These are phyloP conservation scores for Aspergillus neoniger DNA, from an alignment of 2,329 filamentous ascomycete genomes.

Conservation along the genomic window DNA sequence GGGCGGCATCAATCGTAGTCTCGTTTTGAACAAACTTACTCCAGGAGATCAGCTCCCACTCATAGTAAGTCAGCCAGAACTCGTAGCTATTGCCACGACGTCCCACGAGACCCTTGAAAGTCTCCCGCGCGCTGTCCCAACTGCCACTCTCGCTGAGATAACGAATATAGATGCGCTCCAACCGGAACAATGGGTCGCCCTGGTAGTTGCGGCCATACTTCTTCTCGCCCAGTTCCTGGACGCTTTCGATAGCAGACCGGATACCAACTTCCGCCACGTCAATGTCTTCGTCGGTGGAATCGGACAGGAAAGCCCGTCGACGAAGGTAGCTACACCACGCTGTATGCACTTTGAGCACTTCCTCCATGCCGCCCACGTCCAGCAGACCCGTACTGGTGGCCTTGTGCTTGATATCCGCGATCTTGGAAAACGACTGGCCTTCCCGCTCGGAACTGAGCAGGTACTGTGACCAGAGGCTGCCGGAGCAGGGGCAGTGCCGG, in stretches of 20 bases:
- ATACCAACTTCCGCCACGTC: slow-evolving; percentile 91
- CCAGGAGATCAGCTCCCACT: slow-evolving; percentile 83
- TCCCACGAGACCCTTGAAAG: slow-evolving; percentile 73
- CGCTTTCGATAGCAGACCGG: slow-evolving; percentile 79
- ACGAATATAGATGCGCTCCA: slow-evolving; percentile 90
- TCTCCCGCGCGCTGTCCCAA: slow-evolving; percentile 71
- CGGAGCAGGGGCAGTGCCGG: slow-evolving; percentile 90
- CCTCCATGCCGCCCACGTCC: slow-evolving; percentile 81
- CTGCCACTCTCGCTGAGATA: slow-evolving; percentile 83
- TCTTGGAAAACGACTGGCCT: slow-evolving; percentile 71
- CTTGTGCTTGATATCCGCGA: slow-evolving; percentile 87
- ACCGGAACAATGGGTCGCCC: slow-evolving; percentile 83
- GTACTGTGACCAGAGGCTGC: slow-evolving; percentile 85
- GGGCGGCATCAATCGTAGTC: slow-evolving; percentile 53
- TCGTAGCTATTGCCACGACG: slow-evolving; percentile 77
- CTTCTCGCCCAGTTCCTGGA: slow-evolving; percentile 74
- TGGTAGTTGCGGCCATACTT: slow-evolving; percentile 74
- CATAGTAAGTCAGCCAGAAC: slow-evolving; percentile 91
- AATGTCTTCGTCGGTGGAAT: slow-evolving; percentile 75
- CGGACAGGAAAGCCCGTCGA: slow-evolving; percentile 74
- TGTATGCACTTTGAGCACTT: slow-evolving; percentile 86
- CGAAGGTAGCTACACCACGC: slow-evolving; percentile 95
- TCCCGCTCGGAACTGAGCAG: slow-evolving; percentile 82
- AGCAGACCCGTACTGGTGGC: slow-evolving; percentile 84
- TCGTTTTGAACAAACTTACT: slow-evolving; percentile 58